Evolutionary conservation across 2,329 filamentous ascomycete genomes (phyloP).

Genomic region (Monilinia vaccinii-corymbosi): DNA sequence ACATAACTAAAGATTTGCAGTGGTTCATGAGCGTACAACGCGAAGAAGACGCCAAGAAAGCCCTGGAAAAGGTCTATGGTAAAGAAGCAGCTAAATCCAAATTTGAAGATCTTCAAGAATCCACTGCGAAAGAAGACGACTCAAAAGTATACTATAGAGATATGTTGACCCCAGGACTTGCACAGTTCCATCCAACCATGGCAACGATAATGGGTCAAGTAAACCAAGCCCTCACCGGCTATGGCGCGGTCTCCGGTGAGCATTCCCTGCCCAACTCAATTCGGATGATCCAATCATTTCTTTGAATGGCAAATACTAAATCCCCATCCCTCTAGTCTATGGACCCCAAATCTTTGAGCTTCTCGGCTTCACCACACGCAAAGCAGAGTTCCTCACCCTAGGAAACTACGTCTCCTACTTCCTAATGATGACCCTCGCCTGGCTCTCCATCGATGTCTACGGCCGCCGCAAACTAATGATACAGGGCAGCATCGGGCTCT

Average conservation of each 20-base stretch:
- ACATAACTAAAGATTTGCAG: not conserved
- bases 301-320: not conserved
- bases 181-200: constrained; percentile 51
- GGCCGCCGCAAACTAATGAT: constrained; percentile 46
- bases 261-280: too few species aligned
- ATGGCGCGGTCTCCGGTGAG: constrained; percentile 43
- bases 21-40: constrained; percentile 46
- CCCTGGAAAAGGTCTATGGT: constrained; percentile 41
- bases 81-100: constrained; percentile 39
- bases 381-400: constrained; percentile 47
- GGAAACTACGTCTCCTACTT: constrained; percentile 55
- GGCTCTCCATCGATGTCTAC: constrained; percentile 47
- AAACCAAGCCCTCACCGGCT: constrained; percentile 50
- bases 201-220: constrained; percentile 54
- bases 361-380: constrained; percentile 42
- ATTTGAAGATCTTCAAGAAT: constrained; percentile 41
- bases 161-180: constrained; percentile 45
- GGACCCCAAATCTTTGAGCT: constrained; percentile 56
- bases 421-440: constrained; percentile 49
- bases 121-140: constrained; percentile 40
- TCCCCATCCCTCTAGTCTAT: constrained; percentile 39
- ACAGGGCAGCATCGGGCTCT: constrained; percentile 41
- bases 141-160: constrained; percentile 40
- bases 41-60: constrained; percentile 40
- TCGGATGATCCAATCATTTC: fast-evolving